Conservation (phyloP, 352 stramenopile species). For the Globisporangium carolinianum region DNA sequence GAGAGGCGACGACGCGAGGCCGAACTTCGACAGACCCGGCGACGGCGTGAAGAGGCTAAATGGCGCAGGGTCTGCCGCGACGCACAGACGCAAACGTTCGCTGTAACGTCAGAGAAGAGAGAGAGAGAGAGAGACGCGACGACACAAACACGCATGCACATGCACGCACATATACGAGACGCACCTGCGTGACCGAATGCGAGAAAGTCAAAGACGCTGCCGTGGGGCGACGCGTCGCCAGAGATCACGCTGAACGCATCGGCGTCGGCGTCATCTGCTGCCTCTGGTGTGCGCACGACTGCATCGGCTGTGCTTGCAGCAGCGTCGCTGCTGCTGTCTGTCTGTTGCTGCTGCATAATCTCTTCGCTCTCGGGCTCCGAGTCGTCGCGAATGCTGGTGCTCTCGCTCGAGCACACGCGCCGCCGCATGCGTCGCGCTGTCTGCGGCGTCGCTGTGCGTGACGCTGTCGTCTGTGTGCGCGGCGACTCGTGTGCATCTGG, state of each 20-base stretch:
- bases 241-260: conserved; percentile 42
- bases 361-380: conserved; percentile 11
- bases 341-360: conserved; percentile 4
- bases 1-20: conserved; percentile 14
- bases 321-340: not conserved
- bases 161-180: not conserved
- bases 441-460: not conserved
- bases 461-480: not conserved
- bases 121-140: not conserved
- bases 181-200: conserved; percentile 19
- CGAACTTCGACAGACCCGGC: conserved; percentile 19
- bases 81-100: not conserved
- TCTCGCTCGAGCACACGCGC: conserved; percentile 6
- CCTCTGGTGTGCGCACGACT: conserved; percentile 11
- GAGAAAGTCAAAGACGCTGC: conserved; percentile 57
- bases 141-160: not conserved
- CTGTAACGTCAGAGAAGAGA: conserved; percentile 3
- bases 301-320: conserved; percentile 16
- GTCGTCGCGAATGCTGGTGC: not conserved
- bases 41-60: conserved; percentile 58
- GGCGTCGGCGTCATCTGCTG: not conserved
- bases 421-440: conserved; percentile 7
- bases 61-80: conserved; percentile 13
- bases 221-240: conserved; percentile 29
- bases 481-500: not conserved